Base-by-base conservation (phyloP, 2,329 filamentous ascomycete species). In the Cordyceps javanica region DNA sequence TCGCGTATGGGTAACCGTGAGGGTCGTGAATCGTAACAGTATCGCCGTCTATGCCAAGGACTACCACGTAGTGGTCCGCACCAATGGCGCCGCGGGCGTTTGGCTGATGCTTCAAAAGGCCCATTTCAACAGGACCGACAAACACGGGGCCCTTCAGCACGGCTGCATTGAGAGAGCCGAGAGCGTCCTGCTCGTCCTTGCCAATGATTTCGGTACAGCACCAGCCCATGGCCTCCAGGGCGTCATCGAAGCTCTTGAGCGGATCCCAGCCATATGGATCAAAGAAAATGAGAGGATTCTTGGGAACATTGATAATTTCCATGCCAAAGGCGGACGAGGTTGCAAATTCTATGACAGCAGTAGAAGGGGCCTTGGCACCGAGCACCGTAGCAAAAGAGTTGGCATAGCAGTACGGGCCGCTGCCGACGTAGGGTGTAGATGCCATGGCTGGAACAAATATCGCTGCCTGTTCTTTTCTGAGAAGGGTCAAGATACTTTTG, bases 381-480 rank as follows among this genome's bases (percentile, higher is more conserved):
- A 62, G 55, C 36, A 62, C 56, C 56, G 60, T 63, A 21, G 62
- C 60, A 13, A 63, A 53, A 5, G 59, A 60, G 50, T 63, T 63
- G 34, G 62, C 50, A 41, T 61, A 63, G 58, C 61, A 63, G 55
- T 63, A 63, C 3, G 61, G 62, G 21, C 62, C 62, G 7, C 53
- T 60, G 53, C 62, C 61, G n/a, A 62, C 45, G 42, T 61, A 63
- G 2, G 57, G n/a, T 23, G 50, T 45, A 53, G 53, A 55, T 25
- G 1, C 28, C 57, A 61, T 61, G n/a, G n/a, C n/a, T n/a, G n/a
- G n/a, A n/a, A n/a, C n/a, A n/a, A n/a, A n/a, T n/a, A n/a, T n/a
- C n/a, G n/a, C n/a, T n/a, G n/a, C n/a, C n/a, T n/a, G n/a, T n/a
- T n/a, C n/a, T n/a, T n/a, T n/a, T n/a, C n/a, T n/a, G n/a, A n/a